phyloP scores from a whole-genome alignment of 2,329 filamentous ascomycete species.

The Scopulariopsis brevicaulis region DNA sequence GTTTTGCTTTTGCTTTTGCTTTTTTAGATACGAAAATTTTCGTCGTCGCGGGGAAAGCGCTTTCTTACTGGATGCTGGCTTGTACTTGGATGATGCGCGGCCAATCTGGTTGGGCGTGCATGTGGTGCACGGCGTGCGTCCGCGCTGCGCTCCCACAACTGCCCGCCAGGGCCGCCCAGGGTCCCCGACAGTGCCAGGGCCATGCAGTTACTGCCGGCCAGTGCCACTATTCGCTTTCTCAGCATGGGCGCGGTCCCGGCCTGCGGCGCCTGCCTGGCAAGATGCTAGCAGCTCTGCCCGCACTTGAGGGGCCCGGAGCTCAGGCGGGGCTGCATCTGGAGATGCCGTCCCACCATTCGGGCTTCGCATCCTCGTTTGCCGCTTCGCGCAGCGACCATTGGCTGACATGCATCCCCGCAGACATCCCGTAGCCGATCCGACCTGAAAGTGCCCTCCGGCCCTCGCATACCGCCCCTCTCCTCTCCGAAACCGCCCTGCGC shows the following conservation, averaged over 20 bases:
- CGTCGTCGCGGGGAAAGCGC: neutral
- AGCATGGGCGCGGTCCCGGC: neutral
- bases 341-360: neutral
- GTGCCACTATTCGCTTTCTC: neutral
- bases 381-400: neutral
- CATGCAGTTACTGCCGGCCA: neutral
- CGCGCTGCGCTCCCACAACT: neutral
- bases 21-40: neutral
- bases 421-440: neutral
- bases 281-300: neutral
- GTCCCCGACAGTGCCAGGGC: neutral
- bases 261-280: neutral
- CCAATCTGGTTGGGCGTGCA: neutral
- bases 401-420: neutral
- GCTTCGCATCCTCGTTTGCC: neutral
- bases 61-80: neutral
- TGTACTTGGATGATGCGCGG: neutral
- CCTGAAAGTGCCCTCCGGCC: neutral
- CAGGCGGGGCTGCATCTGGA: neutral
- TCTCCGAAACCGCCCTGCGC: neutral
- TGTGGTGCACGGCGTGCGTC: neutral
- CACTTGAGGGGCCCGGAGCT: neutral
- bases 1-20: neutral
- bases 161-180: neutral
- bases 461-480: neutral